Conservation (phyloP, 352 stramenopile genomes). For the Phytophthora fragariaefolia region DNA sequence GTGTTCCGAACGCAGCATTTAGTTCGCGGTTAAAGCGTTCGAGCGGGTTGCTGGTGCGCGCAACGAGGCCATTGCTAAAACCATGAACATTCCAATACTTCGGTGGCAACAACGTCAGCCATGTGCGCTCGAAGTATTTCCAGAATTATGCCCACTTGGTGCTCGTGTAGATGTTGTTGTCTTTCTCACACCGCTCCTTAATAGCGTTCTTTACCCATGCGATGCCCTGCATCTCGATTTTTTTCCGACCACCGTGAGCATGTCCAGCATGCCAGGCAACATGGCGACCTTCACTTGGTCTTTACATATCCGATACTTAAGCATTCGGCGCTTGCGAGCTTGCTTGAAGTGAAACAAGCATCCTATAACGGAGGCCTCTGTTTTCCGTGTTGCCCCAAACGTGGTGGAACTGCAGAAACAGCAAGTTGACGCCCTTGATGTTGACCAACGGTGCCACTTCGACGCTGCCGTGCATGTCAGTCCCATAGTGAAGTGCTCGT, state of each 20-base stretch:
- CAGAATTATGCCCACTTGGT: slow-evolving; percentile 1
- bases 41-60: slow-evolving; percentile 5
- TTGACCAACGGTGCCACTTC: slow-evolving; percentile 9
- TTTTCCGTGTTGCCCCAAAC: slow-evolving; percentile 3
- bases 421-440: neutral
- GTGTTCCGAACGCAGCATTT: neutral
- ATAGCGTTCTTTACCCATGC: slow-evolving; percentile 3
- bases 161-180: slow-evolving; percentile 4
- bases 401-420: slow-evolving; percentile 12
- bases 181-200: slow-evolving; percentile 1
- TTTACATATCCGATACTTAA: slow-evolving; percentile 8
- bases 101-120: neutral
- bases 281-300: slow-evolving; percentile 14
- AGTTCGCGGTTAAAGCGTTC: slow-evolving; percentile 13
- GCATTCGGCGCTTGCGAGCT: slow-evolving; percentile 6
- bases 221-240: slow-evolving; percentile 4
- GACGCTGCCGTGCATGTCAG: too few species aligned
- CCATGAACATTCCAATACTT: slow-evolving; percentile 13
- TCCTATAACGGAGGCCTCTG: neutral
- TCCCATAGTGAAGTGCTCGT: too few species aligned
- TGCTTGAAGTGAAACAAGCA: slow-evolving; percentile 21
- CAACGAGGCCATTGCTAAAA: neutral
- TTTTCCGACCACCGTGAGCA: slow-evolving; percentile 4
- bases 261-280: neutral
- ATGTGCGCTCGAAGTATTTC: slow-evolving; percentile 11